Percentiles rank a stretch among this genome's conserved stretches.
Conservation (phyloP, 2,329 filamentous ascomycete species). For the Trichoderma polysporum region DNA sequence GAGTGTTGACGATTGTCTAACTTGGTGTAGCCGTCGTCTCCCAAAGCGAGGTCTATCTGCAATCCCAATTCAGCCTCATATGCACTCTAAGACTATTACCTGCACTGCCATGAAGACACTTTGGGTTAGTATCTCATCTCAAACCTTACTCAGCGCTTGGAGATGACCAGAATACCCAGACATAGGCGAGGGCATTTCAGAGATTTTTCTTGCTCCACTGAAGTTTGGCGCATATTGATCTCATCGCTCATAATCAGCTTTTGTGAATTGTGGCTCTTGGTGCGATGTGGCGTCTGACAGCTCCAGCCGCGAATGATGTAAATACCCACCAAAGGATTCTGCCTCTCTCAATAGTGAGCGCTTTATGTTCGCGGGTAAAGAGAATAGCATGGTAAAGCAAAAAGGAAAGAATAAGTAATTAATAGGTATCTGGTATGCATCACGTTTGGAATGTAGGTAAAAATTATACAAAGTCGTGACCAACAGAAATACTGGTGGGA, state of each 20-base stretch:
- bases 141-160: background rate
- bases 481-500: background rate
- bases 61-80: too few relatives aligned
- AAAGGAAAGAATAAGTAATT: background rate
- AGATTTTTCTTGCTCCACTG: background rate
- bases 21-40: too few relatives aligned
- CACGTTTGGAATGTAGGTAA: background rate
- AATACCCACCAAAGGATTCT: background rate
- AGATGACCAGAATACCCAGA: background rate
- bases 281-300: constrained; percentile 14
- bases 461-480: background rate
- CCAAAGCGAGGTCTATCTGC: too few relatives aligned
- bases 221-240: background rate
- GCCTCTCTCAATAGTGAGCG: too few relatives aligned
- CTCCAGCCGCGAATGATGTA: background rate
- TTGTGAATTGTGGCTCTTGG: background rate
- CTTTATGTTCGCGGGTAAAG: too few relatives aligned
- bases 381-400: background rate
- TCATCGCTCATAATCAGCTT: background rate
- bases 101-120: too few relatives aligned
- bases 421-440: too few relatives aligned
- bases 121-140: background rate
- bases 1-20: background rate
- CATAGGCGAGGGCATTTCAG: background rate
- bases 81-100: too few relatives aligned